phyloP scores from a whole-genome alignment of 495 filamentous ascomycete species.

The Penicillium macrosclerotiorum region DNA sequence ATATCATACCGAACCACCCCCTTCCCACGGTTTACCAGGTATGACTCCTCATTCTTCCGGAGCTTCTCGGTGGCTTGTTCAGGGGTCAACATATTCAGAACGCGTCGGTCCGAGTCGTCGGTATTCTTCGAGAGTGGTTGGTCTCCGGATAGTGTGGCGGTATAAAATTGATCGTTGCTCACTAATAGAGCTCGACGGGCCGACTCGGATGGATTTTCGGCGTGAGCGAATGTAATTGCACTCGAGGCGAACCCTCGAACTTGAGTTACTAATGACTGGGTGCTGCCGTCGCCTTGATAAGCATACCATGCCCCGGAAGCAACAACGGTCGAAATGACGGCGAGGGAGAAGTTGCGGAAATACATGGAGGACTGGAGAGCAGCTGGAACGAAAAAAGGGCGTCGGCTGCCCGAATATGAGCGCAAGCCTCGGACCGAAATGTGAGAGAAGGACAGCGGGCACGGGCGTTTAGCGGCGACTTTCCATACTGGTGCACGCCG shows the following conservation, averaged over 20 bases:
- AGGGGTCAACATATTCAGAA: slow-evolving; percentile 93
- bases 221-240: slow-evolving; percentile 26
- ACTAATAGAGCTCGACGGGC: slow-evolving; percentile 61
- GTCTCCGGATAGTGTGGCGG: slow-evolving; percentile 73
- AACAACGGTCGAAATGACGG: slow-evolving; percentile 58
- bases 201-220: slow-evolving; percentile 29
- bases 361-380: slow-evolving; percentile 59
- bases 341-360: slow-evolving; percentile 60
- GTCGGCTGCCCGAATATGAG: slow-evolving; percentile 39
- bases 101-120: slow-evolving; percentile 74
- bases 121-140: slow-evolving; percentile 83
- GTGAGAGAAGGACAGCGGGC: slow-evolving; percentile 42
- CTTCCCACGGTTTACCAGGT: slow-evolving; percentile 81
- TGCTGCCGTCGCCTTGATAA: slow-evolving; percentile 45
- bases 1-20: slow-evolving; percentile 95
- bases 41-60: slow-evolving; percentile 85
- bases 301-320: slow-evolving; percentile 66
- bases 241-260: slow-evolving; percentile 30
- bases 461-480: slow-evolving; percentile 44
- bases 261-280: slow-evolving; percentile 24
- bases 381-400: slow-evolving; percentile 32
- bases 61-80: slow-evolving; percentile 92
- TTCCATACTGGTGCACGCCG: slow-evolving; percentile 57
- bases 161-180: slow-evolving; percentile 80
- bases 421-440: slow-evolving; percentile 47